phyloP scores from a whole-genome alignment of 2,329 filamentous ascomycete genomes.

The Cordyceps fumosorosea region DNA sequence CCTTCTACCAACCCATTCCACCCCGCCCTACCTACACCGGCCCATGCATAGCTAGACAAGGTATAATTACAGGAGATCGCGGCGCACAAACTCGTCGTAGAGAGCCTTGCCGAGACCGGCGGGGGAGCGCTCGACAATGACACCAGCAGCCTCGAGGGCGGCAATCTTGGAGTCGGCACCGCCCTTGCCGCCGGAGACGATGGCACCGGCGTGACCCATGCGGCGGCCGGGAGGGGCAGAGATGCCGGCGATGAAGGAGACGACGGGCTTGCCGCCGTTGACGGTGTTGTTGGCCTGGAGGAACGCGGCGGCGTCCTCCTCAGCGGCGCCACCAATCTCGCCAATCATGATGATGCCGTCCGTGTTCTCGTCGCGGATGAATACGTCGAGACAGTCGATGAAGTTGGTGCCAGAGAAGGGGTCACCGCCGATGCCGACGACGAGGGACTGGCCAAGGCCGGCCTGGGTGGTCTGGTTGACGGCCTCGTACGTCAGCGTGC shows the following conservation, averaged over 20 bases:
- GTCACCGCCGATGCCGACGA: conserved; percentile 96
- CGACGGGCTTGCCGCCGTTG: conserved; percentile 83
- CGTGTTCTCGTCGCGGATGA: conserved; percentile 91
- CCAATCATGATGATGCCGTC: conserved; percentile 99
- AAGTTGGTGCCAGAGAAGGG: conserved; percentile 99
- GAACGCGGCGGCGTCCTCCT: conserved; percentile 98
- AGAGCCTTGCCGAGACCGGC: conserved; percentile 88
- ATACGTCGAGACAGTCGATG: conserved; percentile 97
- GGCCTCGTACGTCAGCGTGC: conserved; percentile 97
- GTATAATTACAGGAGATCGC: conserved; percentile 72
- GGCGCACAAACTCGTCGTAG: conserved; percentile 91
- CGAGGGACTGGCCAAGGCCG: conserved; percentile 93
- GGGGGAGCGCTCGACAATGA: conserved; percentile 92
- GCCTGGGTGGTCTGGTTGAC: conserved; percentile 99
- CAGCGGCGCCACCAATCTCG: conserved; percentile 94
- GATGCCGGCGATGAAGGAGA: conserved; percentile 98
- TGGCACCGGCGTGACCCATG: conserved; percentile 98
- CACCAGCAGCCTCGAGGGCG: conserved; percentile 86
- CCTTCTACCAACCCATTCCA: neutral
- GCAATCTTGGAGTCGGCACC: conserved; percentile 97
- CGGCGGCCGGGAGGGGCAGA: conserved; percentile 90
- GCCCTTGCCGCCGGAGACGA: conserved; percentile 95
- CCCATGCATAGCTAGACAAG: neutral
- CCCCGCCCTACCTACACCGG: neutral
- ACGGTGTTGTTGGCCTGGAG: conserved; percentile 84